Evolutionary conservation across 495 filamentous ascomycete species (phyloP), one percentile per base, ranked within the genome.

Genomic region (Astrothelium macrocarpum): DNA sequence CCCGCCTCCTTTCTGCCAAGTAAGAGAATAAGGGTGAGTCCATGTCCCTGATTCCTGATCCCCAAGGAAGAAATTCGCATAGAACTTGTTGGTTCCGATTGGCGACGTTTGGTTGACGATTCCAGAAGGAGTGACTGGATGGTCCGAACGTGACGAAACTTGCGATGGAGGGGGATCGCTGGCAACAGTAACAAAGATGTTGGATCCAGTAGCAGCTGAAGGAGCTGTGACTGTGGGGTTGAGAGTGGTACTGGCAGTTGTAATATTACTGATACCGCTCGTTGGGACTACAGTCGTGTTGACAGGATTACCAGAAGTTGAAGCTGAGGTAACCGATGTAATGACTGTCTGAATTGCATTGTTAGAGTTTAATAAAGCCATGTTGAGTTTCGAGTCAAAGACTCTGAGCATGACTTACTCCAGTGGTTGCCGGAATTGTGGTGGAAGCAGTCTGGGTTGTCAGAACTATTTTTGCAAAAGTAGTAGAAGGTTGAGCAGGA

Each of bases 1-100:
- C 14, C 89, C 88, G 46, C 74, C 74, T 1, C 91, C 91, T 69
- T 83, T 85, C 1, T 84, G 79, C 90, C 91, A 96, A 42, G 81
- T 74, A 1, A 96, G 66, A 0, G 88, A 87, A 73, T 96, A 98
- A 11, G 94, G 94, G 71, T 95, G 87, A 1, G 90, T 89, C 79
- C 89, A 97, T 0, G 85, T 82, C 1, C 85, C 79, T 42, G 82
- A 81, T 2, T 76, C 81, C 73, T 95, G 91, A 56, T 74, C 81
- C 2, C 86, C 90, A 1, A 97, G 77, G 70, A 93, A 94, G 66
- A 96, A 85, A 59, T 95, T 95, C 60, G 85, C 85, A 70, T 96
- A 96, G 74, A 96, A 98, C 69, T 96, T 97, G 74, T 97, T 95
- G 14, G 91, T 94, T 59, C 82, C 77, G 65, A 90, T 80, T 0